Percentiles rank a stretch among this genome's conserved stretches.
Evolutionary conservation across 805 yeast species (phyloP).

Genomic region (Lachancea fermentati): DNA sequence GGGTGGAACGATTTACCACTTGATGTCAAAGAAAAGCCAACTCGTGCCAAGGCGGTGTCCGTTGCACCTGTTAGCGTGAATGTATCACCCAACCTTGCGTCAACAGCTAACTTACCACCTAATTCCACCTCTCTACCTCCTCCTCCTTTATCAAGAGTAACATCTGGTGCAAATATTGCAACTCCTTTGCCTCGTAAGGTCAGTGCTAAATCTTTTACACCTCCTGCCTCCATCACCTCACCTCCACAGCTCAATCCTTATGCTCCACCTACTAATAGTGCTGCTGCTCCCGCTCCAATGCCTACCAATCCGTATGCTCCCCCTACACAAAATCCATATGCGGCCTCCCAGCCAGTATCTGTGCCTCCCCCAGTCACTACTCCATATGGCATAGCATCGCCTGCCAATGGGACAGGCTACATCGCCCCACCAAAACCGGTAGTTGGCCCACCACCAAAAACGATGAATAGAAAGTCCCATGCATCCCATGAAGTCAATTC

Average conservation of each 20-base stretch:
- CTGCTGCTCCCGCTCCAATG: conserved; percentile 9
- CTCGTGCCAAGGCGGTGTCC: conserved; percentile 34
- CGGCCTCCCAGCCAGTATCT: too few species aligned
- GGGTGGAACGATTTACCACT: conserved; percentile 36
- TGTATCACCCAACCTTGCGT: conserved; percentile 9
- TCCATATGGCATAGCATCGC: conserved; percentile 27
- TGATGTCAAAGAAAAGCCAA: conserved; percentile 27
- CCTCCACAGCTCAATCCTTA: conserved; percentile 35
- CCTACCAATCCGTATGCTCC: not conserved
- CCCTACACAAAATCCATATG: conserved; percentile 31
- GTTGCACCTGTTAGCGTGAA: conserved; percentile 30
- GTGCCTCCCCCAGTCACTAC: conserved; percentile 12
- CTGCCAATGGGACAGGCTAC: conserved; percentile 28
- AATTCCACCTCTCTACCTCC: conserved; percentile 17
- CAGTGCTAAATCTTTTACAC: conserved; percentile 11
- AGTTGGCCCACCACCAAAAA: conserved; percentile 33
- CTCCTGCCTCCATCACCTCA: conserved; percentile 20
- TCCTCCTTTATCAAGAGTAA: conserved; percentile 26
- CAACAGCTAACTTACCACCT: conserved; percentile 8
- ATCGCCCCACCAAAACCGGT: conserved; percentile 21
- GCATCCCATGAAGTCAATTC: conserved; percentile 16
- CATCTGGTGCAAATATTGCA: conserved; percentile 18
- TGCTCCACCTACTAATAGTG: conserved; percentile 29
- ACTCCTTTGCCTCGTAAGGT: conserved; percentile 23
- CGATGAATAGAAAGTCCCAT: conserved; percentile 20